Evolutionary conservation across 768 basidiomycete genomes (phyloP), one percentile per base, ranked within the genome.

Genomic region (Trametes maxima): DNA sequence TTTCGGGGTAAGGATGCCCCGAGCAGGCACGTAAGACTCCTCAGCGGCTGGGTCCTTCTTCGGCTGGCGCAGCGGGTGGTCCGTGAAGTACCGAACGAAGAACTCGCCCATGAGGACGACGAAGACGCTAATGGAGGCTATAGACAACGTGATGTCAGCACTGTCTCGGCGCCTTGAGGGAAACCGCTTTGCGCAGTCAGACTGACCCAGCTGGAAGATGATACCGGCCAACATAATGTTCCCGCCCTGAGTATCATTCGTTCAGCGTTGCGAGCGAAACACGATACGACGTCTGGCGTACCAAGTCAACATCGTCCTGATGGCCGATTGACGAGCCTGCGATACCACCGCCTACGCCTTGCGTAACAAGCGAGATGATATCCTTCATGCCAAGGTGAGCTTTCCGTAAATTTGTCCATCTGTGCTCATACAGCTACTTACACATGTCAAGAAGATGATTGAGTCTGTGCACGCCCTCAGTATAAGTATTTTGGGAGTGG

Each of bases 291-390:
- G 36, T 3, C 1, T 6, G 12, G 39, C 59, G 19, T 17, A 46
- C 43, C 6, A 53, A 47, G 14, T 45, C 35, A 36, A 55, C 50
- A 16, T 59, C 14, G 21, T 14, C 42, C 22, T 62, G 50, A 8
- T 64, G 51, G 25, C 65, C 48, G 24, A 56, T 67, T 14, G 73
- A 64, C 5, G 59, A 54, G 12, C 62, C 65, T 17, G 86, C 86
- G n/a, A 77, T 65, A 0, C 80, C 87, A 24, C 88, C 88, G 39
- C 88, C 88, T n/a, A 80, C 73, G 28, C 82, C 85, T 72, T 90
- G 88, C 3, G 87, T 71, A 6, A 85, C 71, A 22, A 90, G 77
- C 10, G 86, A 80, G 21, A 85, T 69, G n/a, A 87, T 66, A 66
- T 90, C 89, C 68, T 73, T 40, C 16, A 25, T 1, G 11, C 5